Base-by-base conservation (phyloP, 805 yeast genomes). In the Torulaspora maleeae region DNA sequence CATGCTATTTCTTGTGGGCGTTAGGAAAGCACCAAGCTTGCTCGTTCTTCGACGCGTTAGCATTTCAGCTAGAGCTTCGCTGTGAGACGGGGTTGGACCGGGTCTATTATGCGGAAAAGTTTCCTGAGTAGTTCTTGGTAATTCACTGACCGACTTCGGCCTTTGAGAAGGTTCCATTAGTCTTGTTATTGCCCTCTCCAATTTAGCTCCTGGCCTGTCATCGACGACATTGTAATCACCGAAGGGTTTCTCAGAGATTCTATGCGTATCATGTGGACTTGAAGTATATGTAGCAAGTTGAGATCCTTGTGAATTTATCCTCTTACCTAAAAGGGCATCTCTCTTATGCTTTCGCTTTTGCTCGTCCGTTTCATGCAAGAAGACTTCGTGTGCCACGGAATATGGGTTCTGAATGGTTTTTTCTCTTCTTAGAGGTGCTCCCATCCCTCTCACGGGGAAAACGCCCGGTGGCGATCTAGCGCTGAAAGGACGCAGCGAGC, bases 361-460 rank as follows among this genome's bases (percentile, higher is more conserved):
- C 20, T 32, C 35, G 10, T 32, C n/a, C 11, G 20, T n/a, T 30
- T 30, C 34, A 15, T 30, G 34, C 11, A 9, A 15, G 17, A 11
- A 19, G 4, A 9, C 35, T 15, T 15, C 20, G 5, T 8, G 35
- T 7, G 35, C 12, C 5, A 10, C 20, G 12, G 10, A 32, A 59
- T 41, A 48, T 17, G 70, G 52, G 22, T 70, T 68, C 3, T 87
- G 87, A 43, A 84, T 79, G 0, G 82, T 70, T 36, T 66, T 67
- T 54, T 84, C 90, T 43, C 75, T 67, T 22, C 63, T 65, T 34
- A 77, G 60, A 2, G 91, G 84, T 9, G 70, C 72, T 1, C 86
- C 89, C 91, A 85, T 83, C 1, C 86, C 91, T 53, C 72, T 71
- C 2, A 85, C 90, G 0, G 95, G 93, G 65, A 84, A 85, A 1